A percentile compares a stretch with the other conserved stretches of the same genome.
Conservation (phyloP, 805 yeast species). For the Saccharomycopsis sp. region DNA sequence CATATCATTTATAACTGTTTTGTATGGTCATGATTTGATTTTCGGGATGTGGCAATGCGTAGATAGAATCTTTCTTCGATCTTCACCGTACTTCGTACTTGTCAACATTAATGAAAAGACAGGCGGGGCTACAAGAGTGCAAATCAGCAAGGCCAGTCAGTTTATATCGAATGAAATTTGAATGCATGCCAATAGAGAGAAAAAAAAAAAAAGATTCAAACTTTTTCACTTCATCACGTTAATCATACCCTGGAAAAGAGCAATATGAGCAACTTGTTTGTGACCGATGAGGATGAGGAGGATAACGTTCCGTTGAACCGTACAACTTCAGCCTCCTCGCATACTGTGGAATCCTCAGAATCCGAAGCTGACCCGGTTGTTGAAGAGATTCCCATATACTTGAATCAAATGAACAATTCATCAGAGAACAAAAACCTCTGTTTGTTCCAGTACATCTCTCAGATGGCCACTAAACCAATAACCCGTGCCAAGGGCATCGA, state of each 20-base stretch:
- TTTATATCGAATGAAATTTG: too few relatives aligned
- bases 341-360: not conserved
- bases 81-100: too few relatives aligned
- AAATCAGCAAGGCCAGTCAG: too few relatives aligned
- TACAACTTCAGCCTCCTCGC: not conserved
- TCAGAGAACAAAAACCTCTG: slow-evolving; percentile 26
- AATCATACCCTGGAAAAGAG: too few relatives aligned
- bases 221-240: too few relatives aligned
- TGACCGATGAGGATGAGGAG: slow-evolving; percentile 8
- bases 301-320: not conserved
- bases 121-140: too few relatives aligned
- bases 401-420: slow-evolving; percentile 24
- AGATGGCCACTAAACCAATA: slow-evolving; percentile 37
- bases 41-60: too few relatives aligned
- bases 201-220: not conserved
- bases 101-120: too few relatives aligned
- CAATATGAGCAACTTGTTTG: too few relatives aligned
- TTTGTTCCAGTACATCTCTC: slow-evolving; percentile 54
- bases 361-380: slow-evolving; percentile 46
- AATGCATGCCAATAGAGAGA: not conserved
- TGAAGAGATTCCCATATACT: slow-evolving; percentile 48
- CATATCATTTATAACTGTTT: too few relatives aligned
- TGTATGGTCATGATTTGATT: too few relatives aligned
- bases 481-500: slow-evolving; percentile 30
- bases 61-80: too few relatives aligned